A percentile compares a stretch with the other conserved stretches of the same genome.
These are phyloP conservation scores for Colletotrichum limetticola DNA, from an alignment of 2,329 filamentous ascomycete species.

Conservation along the genomic window DNA sequence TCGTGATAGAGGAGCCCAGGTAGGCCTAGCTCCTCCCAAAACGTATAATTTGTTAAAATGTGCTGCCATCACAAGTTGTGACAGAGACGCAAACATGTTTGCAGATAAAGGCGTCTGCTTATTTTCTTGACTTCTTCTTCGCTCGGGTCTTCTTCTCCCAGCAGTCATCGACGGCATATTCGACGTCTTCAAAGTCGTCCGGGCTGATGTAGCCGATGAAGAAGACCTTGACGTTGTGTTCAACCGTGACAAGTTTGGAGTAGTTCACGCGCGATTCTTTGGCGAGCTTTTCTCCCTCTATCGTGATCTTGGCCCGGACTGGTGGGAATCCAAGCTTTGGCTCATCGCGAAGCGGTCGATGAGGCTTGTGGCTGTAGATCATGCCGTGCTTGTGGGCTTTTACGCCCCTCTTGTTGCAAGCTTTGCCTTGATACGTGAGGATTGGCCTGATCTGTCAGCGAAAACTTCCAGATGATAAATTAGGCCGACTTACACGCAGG, in stretches of 20 bases:
- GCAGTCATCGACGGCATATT: slow-evolving; percentile 58
- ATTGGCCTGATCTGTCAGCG: slow-evolving; percentile 57
- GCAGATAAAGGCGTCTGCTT: neutral
- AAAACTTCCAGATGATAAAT: neutral
- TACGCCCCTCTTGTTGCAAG: slow-evolving; percentile 63
- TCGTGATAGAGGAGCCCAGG: neutral
- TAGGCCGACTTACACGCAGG: slow-evolving; percentile 61
- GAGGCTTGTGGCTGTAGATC: slow-evolving; percentile 49
- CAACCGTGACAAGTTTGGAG: slow-evolving; percentile 64
- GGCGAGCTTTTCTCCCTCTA: slow-evolving; percentile 56
- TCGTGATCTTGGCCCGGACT: slow-evolving; percentile 55
- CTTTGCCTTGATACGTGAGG: slow-evolving; percentile 63
- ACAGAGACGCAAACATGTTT: slow-evolving; percentile 15
- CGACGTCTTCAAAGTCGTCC: slow-evolving; percentile 53
- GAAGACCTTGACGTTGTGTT: slow-evolving; percentile 68
- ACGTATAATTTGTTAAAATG: slow-evolving; percentile 11
- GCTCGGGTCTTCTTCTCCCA: slow-evolving; percentile 58
- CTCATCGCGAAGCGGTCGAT: slow-evolving; percentile 50
- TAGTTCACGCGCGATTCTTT: slow-evolving; percentile 67
- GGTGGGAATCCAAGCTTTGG: slow-evolving; percentile 59
- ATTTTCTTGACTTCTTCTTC: slow-evolving; percentile 33
- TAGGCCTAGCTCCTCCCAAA: neutral
- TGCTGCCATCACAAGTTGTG: neutral
- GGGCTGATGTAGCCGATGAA: slow-evolving; percentile 62
- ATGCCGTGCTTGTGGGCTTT: slow-evolving; percentile 66